Evolutionary conservation across 805 yeast genomes (phyloP).

Genomic region (Torulaspora indica): DNA sequence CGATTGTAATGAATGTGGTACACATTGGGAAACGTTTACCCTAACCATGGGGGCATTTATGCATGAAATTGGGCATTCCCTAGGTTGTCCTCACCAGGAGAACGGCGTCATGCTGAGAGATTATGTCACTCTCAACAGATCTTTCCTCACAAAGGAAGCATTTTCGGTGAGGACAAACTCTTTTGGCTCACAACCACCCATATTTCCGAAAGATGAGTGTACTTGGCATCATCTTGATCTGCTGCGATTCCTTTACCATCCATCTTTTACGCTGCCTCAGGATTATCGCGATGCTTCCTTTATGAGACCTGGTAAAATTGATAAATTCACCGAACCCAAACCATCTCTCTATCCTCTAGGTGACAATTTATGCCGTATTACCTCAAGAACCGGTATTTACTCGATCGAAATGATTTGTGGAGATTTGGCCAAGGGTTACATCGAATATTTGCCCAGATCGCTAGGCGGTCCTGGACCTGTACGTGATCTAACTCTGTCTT

Average conservation of each 20-base stretch:
- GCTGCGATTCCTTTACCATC: conserved; percentile 74
- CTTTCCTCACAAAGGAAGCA: conserved; percentile 70
- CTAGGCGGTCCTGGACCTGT: conserved; percentile 62
- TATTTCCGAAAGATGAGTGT: conserved; percentile 61
- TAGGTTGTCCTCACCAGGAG: conserved; percentile 91
- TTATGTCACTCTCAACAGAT: conserved; percentile 72
- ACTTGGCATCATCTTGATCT: conserved; percentile 84
- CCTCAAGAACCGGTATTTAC: conserved; percentile 64
- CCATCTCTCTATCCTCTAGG: conserved; percentile 48
- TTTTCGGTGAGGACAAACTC: conserved; percentile 50
- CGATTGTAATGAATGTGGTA: conserved; percentile 77
- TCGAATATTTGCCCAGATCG: conserved; percentile 55
- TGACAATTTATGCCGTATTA: conserved; percentile 42
- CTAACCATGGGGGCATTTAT: conserved; percentile 88
- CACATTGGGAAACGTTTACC: conserved; percentile 85
- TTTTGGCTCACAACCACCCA: conserved; percentile 44
- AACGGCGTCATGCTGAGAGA: conserved; percentile 88
- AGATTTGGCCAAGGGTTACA: conserved; percentile 46
- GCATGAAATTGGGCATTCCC: conserved; percentile 90
- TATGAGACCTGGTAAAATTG: conserved; percentile 35
- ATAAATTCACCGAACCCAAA: conserved; percentile 20
- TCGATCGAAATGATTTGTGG: conserved; percentile 66
- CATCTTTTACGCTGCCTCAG: conserved; percentile 64
- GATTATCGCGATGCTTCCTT: conserved; percentile 51
- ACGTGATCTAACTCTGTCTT: conserved; percentile 45